A percentile compares a stretch with the other conserved stretches of the same genome.
Evolutionary conservation across 2,329 filamentous ascomycete species (phyloP).

Genomic region (Colletotrichum coccodes): DNA sequence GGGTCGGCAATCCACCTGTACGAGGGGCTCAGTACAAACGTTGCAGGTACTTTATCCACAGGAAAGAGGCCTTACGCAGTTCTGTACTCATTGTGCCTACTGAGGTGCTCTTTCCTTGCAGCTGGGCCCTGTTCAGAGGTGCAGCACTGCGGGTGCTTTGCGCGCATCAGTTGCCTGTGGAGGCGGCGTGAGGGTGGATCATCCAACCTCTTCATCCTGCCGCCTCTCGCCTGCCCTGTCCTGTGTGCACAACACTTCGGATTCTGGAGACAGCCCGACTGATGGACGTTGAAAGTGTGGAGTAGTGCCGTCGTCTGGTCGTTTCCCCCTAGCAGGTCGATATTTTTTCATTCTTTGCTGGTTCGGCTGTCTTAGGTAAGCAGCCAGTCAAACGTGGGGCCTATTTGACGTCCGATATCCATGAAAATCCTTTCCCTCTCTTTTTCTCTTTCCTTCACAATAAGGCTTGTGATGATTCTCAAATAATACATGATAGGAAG

Average conservation of each 20-base stretch:
- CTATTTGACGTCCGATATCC: slow-evolving; percentile 31
- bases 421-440: slow-evolving; percentile 35
- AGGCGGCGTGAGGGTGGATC: slow-evolving; percentile 3
- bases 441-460: slow-evolving; percentile 45
- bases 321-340: not conserved
- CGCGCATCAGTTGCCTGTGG: slow-evolving; percentile 6
- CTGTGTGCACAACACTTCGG: slow-evolving; percentile 16
- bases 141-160: not conserved
- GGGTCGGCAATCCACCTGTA: slow-evolving; percentile 12
- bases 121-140: not conserved
- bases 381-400: not conserved
- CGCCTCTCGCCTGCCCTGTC: not conserved
- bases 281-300: slow-evolving; percentile 7
- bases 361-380: slow-evolving; percentile 21
- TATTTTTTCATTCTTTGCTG: not conserved
- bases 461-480: slow-evolving; percentile 70
- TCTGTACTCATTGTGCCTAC: not conserved
- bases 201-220: slow-evolving; percentile 8
- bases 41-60: not conserved
- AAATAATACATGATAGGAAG: slow-evolving; percentile 73
- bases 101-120: not conserved
- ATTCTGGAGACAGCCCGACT: slow-evolving; percentile 20
- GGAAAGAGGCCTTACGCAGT: not conserved
- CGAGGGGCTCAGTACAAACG: not conserved
- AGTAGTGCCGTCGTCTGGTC: slow-evolving; percentile 8